Conservation (phyloP, 73 alveolate genomes). For the Tetrahymena thermophila region DNA sequence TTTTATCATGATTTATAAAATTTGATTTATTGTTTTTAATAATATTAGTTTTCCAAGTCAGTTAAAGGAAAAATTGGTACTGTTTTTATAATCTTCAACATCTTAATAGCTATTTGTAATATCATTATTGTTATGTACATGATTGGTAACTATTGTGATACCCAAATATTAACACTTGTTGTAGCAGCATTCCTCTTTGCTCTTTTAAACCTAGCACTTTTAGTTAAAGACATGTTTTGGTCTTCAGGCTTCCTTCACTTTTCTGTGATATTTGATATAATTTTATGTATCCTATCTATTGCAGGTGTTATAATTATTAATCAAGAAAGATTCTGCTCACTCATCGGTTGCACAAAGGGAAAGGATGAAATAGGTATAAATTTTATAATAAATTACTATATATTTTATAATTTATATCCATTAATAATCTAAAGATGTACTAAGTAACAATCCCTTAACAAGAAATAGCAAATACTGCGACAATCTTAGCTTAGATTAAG, state of each 20-base stretch:
- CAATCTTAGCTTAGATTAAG: neutral
- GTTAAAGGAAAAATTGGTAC: neutral
- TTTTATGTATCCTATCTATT: neutral
- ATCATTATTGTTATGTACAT: neutral
- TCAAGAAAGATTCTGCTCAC: neutral
- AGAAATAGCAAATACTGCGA: neutral
- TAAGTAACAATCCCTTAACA: neutral
- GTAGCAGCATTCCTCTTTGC: neutral
- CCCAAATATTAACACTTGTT: neutral
- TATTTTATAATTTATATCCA: neutral
- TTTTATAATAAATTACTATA: neutral
- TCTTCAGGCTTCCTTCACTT: neutral
- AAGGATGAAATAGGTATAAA: neutral
- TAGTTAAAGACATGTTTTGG: neutral
- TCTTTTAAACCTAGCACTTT: neutral
- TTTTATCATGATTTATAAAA: no score
- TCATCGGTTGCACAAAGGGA: neutral
- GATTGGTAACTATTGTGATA: neutral
- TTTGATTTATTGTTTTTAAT: neutral
- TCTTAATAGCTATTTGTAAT: neutral
- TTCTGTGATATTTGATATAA: neutral
- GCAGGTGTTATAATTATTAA: neutral
- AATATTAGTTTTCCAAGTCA: neutral
- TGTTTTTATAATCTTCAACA: neutral
- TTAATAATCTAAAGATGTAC: neutral